These are phyloP conservation scores for Curvularia sp. DNA, from an alignment of 2,329 filamentous ascomycete species.

Conservation along the genomic window DNA sequence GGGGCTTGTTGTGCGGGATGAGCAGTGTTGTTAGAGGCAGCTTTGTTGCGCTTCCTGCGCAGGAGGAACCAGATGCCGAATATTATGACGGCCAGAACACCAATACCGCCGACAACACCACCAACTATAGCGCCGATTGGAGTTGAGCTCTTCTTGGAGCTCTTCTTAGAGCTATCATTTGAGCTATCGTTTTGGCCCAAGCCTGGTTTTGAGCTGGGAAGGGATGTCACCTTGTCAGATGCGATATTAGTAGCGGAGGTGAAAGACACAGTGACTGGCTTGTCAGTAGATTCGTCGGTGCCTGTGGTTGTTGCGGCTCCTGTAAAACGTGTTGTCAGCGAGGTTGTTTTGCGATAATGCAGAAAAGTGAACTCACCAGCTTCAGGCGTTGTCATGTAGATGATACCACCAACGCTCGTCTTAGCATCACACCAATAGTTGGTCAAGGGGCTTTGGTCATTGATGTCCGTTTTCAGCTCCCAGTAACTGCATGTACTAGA, in stretches of 20 bases:
- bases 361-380: background rate
- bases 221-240: background rate
- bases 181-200: background rate
- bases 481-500: slow-evolving; percentile 20
- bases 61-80: slow-evolving; percentile 23
- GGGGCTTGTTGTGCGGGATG: background rate
- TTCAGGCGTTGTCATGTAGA: slow-evolving; percentile 19
- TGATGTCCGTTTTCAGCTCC: slow-evolving; percentile 18
- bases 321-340: slow-evolving; percentile 1
- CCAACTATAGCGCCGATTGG: slow-evolving; percentile 30
- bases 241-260: background rate
- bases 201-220: background rate
- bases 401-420: slow-evolving; percentile 14
- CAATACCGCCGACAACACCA: slow-evolving; percentile 30
- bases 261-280: slow-evolving; percentile 2
- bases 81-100: slow-evolving; percentile 20
- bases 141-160: slow-evolving; percentile 7
- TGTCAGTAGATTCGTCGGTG: background rate
- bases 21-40: slow-evolving; percentile 1
- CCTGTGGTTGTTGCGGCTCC: background rate
- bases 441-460: slow-evolving; percentile 18
- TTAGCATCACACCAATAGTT: slow-evolving; percentile 26
- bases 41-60: slow-evolving; percentile 17
- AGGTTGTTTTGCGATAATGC: background rate
- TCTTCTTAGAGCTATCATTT: background rate